Base-by-base conservation (phyloP, 1,139 yeast species). In the Protomyces arabidopsidicola region DNA sequence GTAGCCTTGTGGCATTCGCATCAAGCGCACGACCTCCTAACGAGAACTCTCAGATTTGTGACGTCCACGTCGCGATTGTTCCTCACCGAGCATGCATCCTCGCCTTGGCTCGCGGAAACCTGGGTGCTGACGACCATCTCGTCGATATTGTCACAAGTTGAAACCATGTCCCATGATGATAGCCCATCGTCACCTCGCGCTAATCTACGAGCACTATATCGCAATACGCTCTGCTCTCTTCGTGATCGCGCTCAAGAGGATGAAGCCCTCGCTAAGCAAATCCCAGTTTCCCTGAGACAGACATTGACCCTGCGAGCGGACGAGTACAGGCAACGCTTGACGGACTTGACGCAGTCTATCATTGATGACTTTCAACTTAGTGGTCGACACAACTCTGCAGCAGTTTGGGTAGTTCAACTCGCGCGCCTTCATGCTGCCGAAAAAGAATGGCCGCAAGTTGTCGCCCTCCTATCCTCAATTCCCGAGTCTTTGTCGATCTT, bases 1-100 rank as follows among this genome's bases (percentile, higher is more conserved):
- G 70, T 72, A 42, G 69, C 79, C 45, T 72, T 78, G 50, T 56
- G 10, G 5, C 24, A n/a, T 9, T 22, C 36, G 24, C 31, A 35
- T 12, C 54, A 22, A 3, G 65, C 74, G 45, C 67, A 69, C 68
- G 75, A 73, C 39, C 55, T 69, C 22, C 55, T 70, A 20, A 20
- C 56, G 6, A 61, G 71, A 3, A 53, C 70, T 5, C 56, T 71
- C 10, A 65, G 66, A 20, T 69, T 70, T 50, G 63, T 69, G 2
- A 38, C 65, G 12, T 64, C 67, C 34, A 65, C 65, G n/a, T 62
- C 65, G 51, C 56, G 64, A 14, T 58, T 63, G 51, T 59, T 67
- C 3, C 8, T 6, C 2, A 5, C 36, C n/a, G n/a, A 24, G 36
- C 20, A n/a, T 8, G 18, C 20, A 6, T 22, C 36, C 4, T 8